Evolutionary conservation across 208 protist genomes (phyloP).

Genomic region (Trichomonas vaginalis): DNA sequence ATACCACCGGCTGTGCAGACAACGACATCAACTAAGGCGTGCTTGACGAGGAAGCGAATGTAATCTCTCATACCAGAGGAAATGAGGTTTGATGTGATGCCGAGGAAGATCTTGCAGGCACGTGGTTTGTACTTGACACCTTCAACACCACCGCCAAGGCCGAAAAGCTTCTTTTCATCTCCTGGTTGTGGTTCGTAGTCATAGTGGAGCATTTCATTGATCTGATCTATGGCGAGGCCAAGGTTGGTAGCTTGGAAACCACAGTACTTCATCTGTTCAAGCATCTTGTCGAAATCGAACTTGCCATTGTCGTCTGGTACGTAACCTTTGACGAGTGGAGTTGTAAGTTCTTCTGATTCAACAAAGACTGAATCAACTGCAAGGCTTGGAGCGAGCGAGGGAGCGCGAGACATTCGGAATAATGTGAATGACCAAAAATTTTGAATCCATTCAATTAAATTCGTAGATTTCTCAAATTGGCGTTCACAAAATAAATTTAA

Average conservation of each 20-base stretch:
- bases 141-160: background rate
- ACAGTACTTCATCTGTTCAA: background rate
- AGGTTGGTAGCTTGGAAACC: slow-evolving; percentile 17
- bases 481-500: too few relatives aligned
- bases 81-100: slow-evolving; percentile 98
- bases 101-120: slow-evolving; percentile 71
- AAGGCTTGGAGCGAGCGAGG: background rate
- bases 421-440: too few relatives aligned
- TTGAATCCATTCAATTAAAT: too few relatives aligned
- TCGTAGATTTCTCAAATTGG: too few relatives aligned
- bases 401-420: background rate
- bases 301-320: background rate
- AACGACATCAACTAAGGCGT: slow-evolving; percentile 73
- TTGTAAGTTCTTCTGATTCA: background rate
- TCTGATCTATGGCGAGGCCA: background rate
- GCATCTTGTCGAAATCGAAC: background rate
- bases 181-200: background rate
- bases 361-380: background rate
- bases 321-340: background rate
- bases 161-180: background rate
- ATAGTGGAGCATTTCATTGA: slow-evolving; percentile 18
- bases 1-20: slow-evolving; percentile 94
- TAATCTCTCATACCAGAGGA: slow-evolving; percentile 88
- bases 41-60: slow-evolving; percentile 78
- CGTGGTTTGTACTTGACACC: background rate